A percentile compares a stretch with the other conserved stretches of the same genome.
Conservation (phyloP, 441 rosid genomes). For the Syzygium syzygioides region DNA sequence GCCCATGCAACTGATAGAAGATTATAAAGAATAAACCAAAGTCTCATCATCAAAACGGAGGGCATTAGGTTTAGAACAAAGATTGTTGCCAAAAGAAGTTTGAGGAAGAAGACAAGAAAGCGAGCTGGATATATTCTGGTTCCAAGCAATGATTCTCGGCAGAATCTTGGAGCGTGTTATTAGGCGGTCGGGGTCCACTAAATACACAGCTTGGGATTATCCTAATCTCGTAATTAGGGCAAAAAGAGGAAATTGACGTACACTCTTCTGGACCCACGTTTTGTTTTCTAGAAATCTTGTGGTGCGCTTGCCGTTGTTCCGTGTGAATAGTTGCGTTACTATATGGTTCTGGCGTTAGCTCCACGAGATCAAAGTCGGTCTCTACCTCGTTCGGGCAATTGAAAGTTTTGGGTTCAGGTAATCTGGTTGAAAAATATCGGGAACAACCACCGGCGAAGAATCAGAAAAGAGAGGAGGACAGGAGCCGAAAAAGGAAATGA, state of each 20-base stretch:
- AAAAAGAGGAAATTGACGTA: background rate
- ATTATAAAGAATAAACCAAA: background rate
- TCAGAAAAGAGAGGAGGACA: background rate
- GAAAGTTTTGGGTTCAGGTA: background rate
- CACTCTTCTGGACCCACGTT: background rate
- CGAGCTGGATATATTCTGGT: background rate
- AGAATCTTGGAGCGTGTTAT: background rate
- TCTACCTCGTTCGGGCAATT: background rate
- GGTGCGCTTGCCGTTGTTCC: accelerated
- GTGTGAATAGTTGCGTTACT: background rate
- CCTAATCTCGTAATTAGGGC: background rate
- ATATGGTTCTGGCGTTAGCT: background rate
- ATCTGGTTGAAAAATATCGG: background rate
- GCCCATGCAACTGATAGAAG: background rate
- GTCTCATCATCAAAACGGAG: background rate
- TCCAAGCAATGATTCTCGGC: background rate
- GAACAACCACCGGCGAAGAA: background rate
- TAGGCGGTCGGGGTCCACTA: background rate
- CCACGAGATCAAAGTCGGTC: background rate
- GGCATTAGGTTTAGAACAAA: background rate
- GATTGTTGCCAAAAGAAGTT: background rate
- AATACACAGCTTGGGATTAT: background rate
- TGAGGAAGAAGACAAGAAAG: background rate
- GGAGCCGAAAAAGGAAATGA: background rate
- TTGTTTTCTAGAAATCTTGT: background rate